Evolutionary conservation across 2,329 filamentous ascomycete genomes (phyloP), one percentile per base, ranked within the genome.

Genomic region (Ascochyta clinopodiicola): DNA sequence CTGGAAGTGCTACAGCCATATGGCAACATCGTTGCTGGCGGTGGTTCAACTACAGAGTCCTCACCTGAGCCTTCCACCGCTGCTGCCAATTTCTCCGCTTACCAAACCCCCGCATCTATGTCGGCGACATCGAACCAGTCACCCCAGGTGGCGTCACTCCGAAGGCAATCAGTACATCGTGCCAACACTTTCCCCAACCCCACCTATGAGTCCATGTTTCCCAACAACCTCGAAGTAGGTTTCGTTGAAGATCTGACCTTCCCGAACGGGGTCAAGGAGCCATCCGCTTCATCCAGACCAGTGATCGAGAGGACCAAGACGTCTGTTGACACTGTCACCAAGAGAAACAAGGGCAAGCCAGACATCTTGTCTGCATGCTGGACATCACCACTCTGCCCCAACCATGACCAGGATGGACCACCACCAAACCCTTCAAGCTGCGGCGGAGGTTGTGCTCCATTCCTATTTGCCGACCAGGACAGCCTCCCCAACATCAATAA

Each of bases 351-450:
- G 60, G 68, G 61, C 44, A 71, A 72, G 51, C 66, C 72, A 27
- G 75, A 78, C 47, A 70, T 73, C 24, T 56, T 76, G 7, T 75
- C 75, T 24, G 74, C 75, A 15, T 78, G 75, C 58, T 78, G 75
- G 75, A 77, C 74, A 6, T 77, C 75, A 32, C 75, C 75, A 12
- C 59, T 78, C 4, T 78, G 75, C 51, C 75, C 75, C 13, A 77
- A 77, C 27, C 71, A 77, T 56, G 69, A 69, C 25, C 68, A 74
- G 39, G 71, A 75, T 31, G 74, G 71, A 4, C 64, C 71, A 9
- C 73, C 73, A 19, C 75, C 75, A 3, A 75, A 77, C 38, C 74
- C 75, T 15, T 75, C 75, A n/a, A 75, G 61, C 10, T 78, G 75
- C 44, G 75, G 74, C 34, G 74, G 73, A 19, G 74, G 68, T 21